Evolutionary conservation across 2,329 filamentous ascomycete species (phyloP).

Genomic region (Aureobasidium sp.): DNA sequence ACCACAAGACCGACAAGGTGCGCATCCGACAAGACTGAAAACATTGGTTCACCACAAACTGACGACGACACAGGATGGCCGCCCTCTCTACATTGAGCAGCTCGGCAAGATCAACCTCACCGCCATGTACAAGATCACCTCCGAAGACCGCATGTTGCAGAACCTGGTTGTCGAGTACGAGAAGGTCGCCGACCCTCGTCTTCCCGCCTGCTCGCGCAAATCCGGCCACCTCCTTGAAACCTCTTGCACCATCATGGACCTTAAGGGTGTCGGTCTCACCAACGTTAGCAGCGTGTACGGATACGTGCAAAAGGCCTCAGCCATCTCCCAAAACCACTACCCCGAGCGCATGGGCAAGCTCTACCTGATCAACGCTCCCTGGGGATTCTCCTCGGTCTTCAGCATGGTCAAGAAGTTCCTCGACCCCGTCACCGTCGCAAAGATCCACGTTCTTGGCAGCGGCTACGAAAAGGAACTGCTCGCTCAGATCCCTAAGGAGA

Average conservation of each 20-base stretch:
- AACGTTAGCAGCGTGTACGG: conserved; percentile 78
- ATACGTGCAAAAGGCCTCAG: conserved; percentile 77
- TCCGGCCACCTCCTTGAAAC: conserved; percentile 85
- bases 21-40: background rate
- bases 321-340: conserved; percentile 97
- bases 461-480: conserved; percentile 79
- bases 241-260: conserved; percentile 96
- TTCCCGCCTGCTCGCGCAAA: conserved; percentile 93
- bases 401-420: conserved; percentile 84
- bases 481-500: conserved; percentile 77
- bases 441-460: conserved; percentile 83
- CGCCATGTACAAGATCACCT: conserved; percentile 89
- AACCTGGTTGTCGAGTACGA: conserved; percentile 98
- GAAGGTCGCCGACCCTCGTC: conserved; percentile 82
- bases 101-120: conserved; percentile 86
- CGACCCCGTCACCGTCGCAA: conserved; percentile 90
- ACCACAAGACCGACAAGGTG: conserved; percentile 89
- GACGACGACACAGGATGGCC: conserved; percentile 91
- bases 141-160: conserved; percentile 84
- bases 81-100: conserved; percentile 94
- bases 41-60: background rate
- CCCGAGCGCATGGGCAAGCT: conserved; percentile 92
- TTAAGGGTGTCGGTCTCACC: conserved; percentile 82
- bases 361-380: conserved; percentile 96
- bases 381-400: conserved; percentile 87